Base-by-base conservation (phyloP, 345 rosid genomes). In the Luvunga scandens region DNA sequence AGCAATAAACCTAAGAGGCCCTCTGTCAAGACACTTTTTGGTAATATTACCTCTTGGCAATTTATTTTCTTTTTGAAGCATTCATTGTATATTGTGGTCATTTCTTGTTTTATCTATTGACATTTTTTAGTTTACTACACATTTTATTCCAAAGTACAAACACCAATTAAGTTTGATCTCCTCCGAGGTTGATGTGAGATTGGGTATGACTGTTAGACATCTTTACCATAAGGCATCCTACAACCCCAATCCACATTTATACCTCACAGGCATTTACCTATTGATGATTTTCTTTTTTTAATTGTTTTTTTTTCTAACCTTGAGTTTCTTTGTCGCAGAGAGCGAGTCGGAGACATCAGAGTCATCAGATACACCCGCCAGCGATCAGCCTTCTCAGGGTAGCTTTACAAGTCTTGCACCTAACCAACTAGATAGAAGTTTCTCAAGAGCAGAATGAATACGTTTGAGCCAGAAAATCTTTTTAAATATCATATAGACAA, bases 11-110 rank as follows among this genome's bases (percentile, higher is more conserved):
- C 92, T 60, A 91, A 80, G 78, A 87, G 89, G 82, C 98, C 97
- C 60, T 86, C 95, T 14, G 71, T 94, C 78, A 94, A 88, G 89
- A 84, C 97, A 68, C 91, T 94, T 36, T 94, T 94, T 71, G 98
- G 98, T 94, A 87, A 8, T 78, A 60, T 36, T 13, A 8, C 42
- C 14, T 25, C 24, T 65, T 64, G 64, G 50, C 5, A 12, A 62
- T 2, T 33, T 33, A 66, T 22, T 57, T 60, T 34, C 61, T 77
- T 21, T 57, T 39, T 13, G 19, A 24, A 55, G n/a, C 57, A 4
- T 75, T 8, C 27, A 13, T 56, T 31, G 33, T 5, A 9, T 30
- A 56, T 62, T 75, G 4, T 42, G 12, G 2, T 69, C 16, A 7
- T 73, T 59, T 53, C 63, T 60, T 45, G 1, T 33, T n/a, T 10